Evolutionary conservation across 2,329 filamentous ascomycete species (phyloP).

Genomic region (Lachnellula arida): DNA sequence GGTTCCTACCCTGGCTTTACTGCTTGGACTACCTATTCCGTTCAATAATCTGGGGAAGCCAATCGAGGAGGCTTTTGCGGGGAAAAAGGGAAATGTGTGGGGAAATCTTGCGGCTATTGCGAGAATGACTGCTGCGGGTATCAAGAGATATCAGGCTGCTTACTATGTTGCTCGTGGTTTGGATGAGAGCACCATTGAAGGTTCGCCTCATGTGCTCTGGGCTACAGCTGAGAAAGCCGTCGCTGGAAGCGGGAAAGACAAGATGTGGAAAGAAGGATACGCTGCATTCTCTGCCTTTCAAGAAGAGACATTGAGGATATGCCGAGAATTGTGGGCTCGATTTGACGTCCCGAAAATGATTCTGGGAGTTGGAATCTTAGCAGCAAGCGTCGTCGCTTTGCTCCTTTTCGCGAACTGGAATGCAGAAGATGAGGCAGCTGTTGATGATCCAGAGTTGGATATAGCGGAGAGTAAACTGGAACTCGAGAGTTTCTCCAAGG

Average conservation of each 20-base stretch:
- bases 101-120: slow-evolving; percentile 73
- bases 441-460: slow-evolving; percentile 55
- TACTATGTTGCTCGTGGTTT: slow-evolving; percentile 72
- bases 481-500: slow-evolving; percentile 35
- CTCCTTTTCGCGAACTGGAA: slow-evolving; percentile 65
- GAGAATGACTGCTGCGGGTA: slow-evolving; percentile 75
- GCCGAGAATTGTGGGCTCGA: slow-evolving; percentile 81
- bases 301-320: slow-evolving; percentile 69
- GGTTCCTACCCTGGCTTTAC: slow-evolving; percentile 82
- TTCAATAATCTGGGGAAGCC: slow-evolving; percentile 93
- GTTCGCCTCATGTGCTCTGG: slow-evolving; percentile 55
- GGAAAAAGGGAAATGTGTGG: slow-evolving; percentile 64
- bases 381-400: slow-evolving; percentile 62
- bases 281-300: slow-evolving; percentile 70
- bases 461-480: slow-evolving; percentile 55
- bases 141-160: slow-evolving; percentile 80
- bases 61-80: slow-evolving; percentile 89
- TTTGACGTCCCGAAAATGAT: slow-evolving; percentile 88
- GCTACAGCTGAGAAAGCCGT: slow-evolving; percentile 38
- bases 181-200: slow-evolving; percentile 53
- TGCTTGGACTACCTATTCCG: slow-evolving; percentile 87
- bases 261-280: slow-evolving; percentile 42
- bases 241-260: slow-evolving; percentile 34
- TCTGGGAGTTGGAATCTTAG: slow-evolving; percentile 68
- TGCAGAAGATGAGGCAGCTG: slow-evolving; percentile 49